Conservation (phyloP, 805 yeast species). For the Candida gorgasii region DNA sequence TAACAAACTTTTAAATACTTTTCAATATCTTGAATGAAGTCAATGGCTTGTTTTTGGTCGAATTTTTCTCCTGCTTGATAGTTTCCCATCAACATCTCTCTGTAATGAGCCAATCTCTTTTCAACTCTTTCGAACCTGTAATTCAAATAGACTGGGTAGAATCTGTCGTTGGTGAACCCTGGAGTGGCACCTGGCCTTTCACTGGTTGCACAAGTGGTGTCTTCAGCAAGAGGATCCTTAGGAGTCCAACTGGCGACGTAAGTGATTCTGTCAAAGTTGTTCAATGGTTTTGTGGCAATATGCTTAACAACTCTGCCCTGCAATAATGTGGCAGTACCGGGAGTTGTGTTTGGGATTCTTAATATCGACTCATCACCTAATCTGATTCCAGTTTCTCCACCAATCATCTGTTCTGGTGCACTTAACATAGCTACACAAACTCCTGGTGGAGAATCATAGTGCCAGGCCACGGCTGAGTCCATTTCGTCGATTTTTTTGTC, state of each 20-base stretch:
- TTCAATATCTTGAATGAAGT: constrained; percentile 30
- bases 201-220: constrained; percentile 38
- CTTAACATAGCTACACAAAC: constrained; percentile 16
- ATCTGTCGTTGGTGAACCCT: constrained; percentile 25
- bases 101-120: constrained; percentile 18
- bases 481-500: constrained; percentile 13
- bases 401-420: constrained; percentile 15
- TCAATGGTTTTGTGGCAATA: constrained; percentile 23
- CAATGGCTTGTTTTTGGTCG: constrained; percentile 35
- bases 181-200: constrained; percentile 40
- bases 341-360: constrained; percentile 17
- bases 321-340: constrained; percentile 21
- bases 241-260: constrained; percentile 45
- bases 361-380: constrained; percentile 17
- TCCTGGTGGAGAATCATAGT: constrained; percentile 16
- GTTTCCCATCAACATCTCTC: constrained; percentile 9
- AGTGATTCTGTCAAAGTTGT: constrained; percentile 42
- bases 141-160: constrained; percentile 29
- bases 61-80: constrained; percentile 21
- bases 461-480: constrained; percentile 14
- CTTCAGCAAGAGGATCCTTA: constrained; percentile 33
- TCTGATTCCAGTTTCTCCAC: constrained; percentile 18
- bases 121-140: constrained; percentile 28
- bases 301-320: constrained; percentile 25
- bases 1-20: constrained; percentile 25